Conservation (phyloP, 1,284 basidiomycete genomes). For the Neolentinus lepideus region DNA sequence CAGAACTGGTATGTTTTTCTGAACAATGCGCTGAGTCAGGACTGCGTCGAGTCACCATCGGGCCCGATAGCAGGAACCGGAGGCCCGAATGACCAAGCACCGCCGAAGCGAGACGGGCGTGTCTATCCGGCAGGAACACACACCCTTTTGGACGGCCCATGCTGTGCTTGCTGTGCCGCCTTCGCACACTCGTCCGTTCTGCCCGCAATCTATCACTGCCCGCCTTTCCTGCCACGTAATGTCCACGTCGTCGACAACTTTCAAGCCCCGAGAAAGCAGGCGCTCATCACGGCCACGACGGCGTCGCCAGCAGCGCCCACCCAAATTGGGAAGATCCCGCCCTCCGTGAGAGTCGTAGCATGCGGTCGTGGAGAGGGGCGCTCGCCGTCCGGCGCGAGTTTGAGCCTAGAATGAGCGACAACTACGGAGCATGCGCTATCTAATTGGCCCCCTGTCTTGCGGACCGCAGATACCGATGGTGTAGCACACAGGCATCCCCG, state of each 20-base stretch:
- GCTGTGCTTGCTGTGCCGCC: conserved; percentile 1
- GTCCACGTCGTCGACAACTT: no score
- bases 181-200: not conserved
- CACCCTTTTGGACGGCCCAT: not conserved
- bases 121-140: not conserved
- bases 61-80: not conserved
- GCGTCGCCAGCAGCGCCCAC: not conserved
- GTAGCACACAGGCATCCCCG: not conserved
- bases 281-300: not conserved
- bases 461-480: not conserved
- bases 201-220: not conserved
- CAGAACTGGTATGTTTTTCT: not conserved
- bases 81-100: not conserved
- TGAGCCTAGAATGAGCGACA: not conserved
- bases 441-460: not conserved
- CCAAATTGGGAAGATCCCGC: conserved; percentile 1
- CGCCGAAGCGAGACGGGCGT: no score
- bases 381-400: not conserved
- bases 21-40: not conserved
- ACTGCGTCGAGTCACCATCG: not conserved
- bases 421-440: not conserved
- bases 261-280: not conserved
- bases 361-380: not conserved
- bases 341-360: not conserved
- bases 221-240: no score